Conservation (phyloP, 1,284 basidiomycete genomes). For the Ceratobasidium sp. region DNA sequence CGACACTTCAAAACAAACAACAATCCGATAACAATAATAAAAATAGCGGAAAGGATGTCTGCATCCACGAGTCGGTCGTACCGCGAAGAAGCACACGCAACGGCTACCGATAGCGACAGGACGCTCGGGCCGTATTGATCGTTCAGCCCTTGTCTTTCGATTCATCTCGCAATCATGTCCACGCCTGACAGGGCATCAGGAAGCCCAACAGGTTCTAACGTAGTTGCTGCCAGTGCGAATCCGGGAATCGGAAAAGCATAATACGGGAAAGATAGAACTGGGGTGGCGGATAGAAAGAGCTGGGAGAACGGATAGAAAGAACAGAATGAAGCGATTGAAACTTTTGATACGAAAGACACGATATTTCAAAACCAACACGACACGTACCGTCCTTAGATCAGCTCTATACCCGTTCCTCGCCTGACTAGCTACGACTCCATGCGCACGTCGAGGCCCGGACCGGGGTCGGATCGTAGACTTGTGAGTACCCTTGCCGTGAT, state of each 20-base stretch:
- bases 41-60: constrained; percentile 63
- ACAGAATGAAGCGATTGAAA: background rate
- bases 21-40: constrained; percentile 47
- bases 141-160: constrained; percentile 63
- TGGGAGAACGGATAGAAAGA: constrained; percentile 30
- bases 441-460: constrained; percentile 80
- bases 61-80: constrained; percentile 77
- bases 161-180: constrained; percentile 86
- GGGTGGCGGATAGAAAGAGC: constrained; percentile 46
- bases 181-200: constrained; percentile 80
- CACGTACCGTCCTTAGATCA: constrained; percentile 85
- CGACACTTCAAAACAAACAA: constrained; percentile 44
- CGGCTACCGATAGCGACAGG: constrained; percentile 82
- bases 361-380: background rate
- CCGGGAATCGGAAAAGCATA: too few relatives aligned
- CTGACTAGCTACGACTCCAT: constrained; percentile 76
- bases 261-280: constrained; percentile 15
- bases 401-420: constrained; percentile 85
- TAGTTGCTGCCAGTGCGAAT: constrained; percentile 64
- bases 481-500: constrained; percentile 66
- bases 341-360: constrained; percentile 48
- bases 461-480: constrained; percentile 75
- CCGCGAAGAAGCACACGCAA: constrained; percentile 70
- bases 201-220: constrained; percentile 71
- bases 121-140: constrained; percentile 74